These are phyloP conservation scores for Yamadazyma dendronema DNA, from an alignment of 1,139 yeast species.

Conservation along the genomic window DNA sequence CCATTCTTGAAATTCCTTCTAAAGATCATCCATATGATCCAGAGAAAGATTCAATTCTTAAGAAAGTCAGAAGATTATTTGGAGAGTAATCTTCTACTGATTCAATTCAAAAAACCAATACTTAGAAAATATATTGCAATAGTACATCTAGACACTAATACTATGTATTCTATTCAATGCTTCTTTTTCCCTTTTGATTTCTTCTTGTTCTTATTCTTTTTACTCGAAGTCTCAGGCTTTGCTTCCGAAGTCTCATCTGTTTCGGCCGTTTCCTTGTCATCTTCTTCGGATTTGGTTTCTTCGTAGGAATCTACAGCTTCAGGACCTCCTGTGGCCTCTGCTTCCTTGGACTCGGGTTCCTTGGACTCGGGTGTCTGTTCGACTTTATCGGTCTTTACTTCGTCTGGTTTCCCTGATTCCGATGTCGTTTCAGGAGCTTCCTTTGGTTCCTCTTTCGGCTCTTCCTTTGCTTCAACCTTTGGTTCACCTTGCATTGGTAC, in stretches of 20 bases:
- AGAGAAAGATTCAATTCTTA: constrained; percentile 92
- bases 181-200: constrained; percentile 21
- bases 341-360: background rate
- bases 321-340: too few species aligned
- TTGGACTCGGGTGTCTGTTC: background rate
- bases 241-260: constrained; percentile 8
- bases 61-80: constrained; percentile 90
- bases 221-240: constrained; percentile 4
- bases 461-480: background rate
- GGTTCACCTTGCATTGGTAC: constrained; percentile 4
- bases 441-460: background rate
- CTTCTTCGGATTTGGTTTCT: constrained; percentile 4
- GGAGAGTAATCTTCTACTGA: constrained; percentile 58
- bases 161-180: constrained; percentile 17
- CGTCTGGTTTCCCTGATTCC: too few species aligned
- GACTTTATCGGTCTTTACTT: too few species aligned
- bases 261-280: constrained; percentile 11
- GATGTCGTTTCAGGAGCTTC: background rate
- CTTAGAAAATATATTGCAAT: constrained; percentile 1
- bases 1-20: constrained; percentile 93
- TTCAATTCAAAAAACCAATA: background rate
- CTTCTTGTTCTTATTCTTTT: constrained; percentile 6
- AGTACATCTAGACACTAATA: constrained; percentile 8
- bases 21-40: constrained; percentile 99
- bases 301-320: too few species aligned